Evolutionary conservation across 495 filamentous ascomycete genomes (phyloP), one percentile per base, ranked within the genome.

Genomic region (Talaromyces adpressus): DNA sequence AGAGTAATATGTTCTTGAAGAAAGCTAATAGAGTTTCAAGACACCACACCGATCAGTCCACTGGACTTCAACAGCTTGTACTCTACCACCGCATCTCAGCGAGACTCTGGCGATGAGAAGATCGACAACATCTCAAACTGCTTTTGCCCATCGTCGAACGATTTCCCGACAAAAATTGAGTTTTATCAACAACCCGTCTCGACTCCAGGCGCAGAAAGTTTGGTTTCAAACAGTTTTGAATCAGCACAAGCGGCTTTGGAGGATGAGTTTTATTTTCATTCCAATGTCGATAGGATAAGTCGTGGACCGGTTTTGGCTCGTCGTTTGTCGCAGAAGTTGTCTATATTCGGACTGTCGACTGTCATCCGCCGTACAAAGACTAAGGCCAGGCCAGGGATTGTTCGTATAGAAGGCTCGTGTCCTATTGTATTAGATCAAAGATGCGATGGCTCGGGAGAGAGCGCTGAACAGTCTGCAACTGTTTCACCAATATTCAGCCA

Each of bases 331-430:
- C 75, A 75, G 39, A 85, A 76, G 64, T 56, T 86, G 20, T 85
- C 82, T 0, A 69, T 71, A 3, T 79, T 86, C 63, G 78, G 77
- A 0, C 76, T 80, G 29, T 77, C 80, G 20, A 87, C 84, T 14
- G 79, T 86, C 4, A 79, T 87, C 47, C 82, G 77, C 57, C 81
- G 82, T 12, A 72, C 76, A 0, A 73, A 79, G 62, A 68, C 79
- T 11, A 72, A 73, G 14, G 64, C 74, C 16, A 76, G 81, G 51
- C 81, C 80, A 6, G 79, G 71, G 51, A 68, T 81, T 27, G 69
- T 65, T 41, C 72, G 65, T 22, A 30, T 71, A 7, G 69, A 73
- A 23, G 70, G 67, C 47, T 69, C 69, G 1, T n/a, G 64, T 5
- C 45, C 53, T 0, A 45, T 49, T 20, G 16, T 49, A 25, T 45